phyloP scores from a whole-genome alignment of 2,329 filamentous ascomycete species.

The Fusarium ramigenum region DNA sequence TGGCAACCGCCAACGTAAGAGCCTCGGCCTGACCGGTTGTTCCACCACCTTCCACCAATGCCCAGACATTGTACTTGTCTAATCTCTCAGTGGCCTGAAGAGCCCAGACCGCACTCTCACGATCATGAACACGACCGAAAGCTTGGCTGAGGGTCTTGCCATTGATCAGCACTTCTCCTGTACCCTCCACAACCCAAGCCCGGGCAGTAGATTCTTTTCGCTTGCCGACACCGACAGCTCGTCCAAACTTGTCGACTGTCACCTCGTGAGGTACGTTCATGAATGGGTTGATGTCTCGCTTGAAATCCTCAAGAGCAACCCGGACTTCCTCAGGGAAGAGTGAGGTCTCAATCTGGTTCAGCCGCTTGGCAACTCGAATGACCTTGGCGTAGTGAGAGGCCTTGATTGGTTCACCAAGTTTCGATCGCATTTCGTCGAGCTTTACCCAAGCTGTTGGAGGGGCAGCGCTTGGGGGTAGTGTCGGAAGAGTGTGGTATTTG shows the following conservation, averaged over 20 bases:
- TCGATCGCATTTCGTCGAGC: conserved; percentile 76
- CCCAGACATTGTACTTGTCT: conserved; percentile 98
- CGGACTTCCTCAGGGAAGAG: conserved; percentile 77
- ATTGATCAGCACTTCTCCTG: conserved; percentile 89
- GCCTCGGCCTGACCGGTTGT: conserved; percentile 96
- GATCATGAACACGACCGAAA: conserved; percentile 90
- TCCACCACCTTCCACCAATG: conserved; percentile 83
- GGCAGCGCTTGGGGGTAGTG: conserved; percentile 69
- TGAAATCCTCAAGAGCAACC: conserved; percentile 73
- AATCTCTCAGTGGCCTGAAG: conserved; percentile 82
- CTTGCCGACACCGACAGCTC: conserved; percentile 81
- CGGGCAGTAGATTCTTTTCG: conserved; percentile 88
- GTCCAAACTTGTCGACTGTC: conserved; percentile 78
- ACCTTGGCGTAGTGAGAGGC: conserved; percentile 82
- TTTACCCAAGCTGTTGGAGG: conserved; percentile 84
- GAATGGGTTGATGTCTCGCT: conserved; percentile 77
- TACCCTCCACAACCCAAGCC: conserved; percentile 91
- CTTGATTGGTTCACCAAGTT: conserved; percentile 76
- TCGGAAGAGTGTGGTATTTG: conserved; percentile 78
- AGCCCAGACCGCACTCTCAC: conserved; percentile 93
- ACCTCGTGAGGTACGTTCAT: conserved; percentile 70
- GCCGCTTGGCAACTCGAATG: conserved; percentile 76
- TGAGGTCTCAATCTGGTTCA: conserved; percentile 86
- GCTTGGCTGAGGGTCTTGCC: conserved; percentile 83
- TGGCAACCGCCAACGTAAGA: conserved; percentile 87